Percentiles rank a stretch among this genome's conserved stretches.
These are phyloP conservation scores for Boletus sp. DNA, from an alignment of 768 basidiomycete genomes.

Conservation along the genomic window DNA sequence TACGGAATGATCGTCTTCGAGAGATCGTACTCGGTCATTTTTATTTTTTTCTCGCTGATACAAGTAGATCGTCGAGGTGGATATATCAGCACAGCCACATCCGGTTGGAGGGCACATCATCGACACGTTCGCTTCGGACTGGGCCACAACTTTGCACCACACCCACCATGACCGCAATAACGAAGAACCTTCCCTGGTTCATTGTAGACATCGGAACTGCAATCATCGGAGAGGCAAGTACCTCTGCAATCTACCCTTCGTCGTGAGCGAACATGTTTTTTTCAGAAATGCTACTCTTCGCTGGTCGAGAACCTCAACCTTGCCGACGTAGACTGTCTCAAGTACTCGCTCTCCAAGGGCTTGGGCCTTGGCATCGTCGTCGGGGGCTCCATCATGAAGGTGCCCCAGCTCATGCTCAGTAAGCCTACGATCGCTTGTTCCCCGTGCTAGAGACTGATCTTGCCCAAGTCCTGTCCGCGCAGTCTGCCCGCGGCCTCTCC, in stretches of 20 bases:
- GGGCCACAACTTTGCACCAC: conserved; percentile 12
- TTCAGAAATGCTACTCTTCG: conserved; percentile 85
- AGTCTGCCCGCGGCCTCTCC: conserved; percentile 85
- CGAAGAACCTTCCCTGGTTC: conserved; percentile 83
- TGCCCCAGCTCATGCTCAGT: conserved; percentile 91
- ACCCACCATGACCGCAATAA: conserved; percentile 66
- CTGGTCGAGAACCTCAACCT: conserved; percentile 86
- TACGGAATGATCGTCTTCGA: conserved; percentile 88
- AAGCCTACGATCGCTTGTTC: conserved; percentile 24
- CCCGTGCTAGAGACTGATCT: background rate
- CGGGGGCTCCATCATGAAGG: conserved; percentile 93
- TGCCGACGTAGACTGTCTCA: conserved; percentile 76
- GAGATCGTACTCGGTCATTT: conserved; percentile 89
- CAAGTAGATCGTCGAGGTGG: conserved; percentile 4
- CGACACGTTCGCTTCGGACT: no score
- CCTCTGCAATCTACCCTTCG: background rate
- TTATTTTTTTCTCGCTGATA: conserved; percentile 11
- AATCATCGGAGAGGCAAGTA: conserved; percentile 73
- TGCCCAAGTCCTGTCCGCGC: conserved; percentile 58
- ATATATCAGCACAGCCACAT: conserved; percentile 26
- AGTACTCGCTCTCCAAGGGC: conserved; percentile 89
- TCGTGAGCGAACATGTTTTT: conserved; percentile 5
- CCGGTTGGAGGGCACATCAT: background rate
- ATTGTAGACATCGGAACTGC: conserved; percentile 78
- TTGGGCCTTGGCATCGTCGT: conserved; percentile 90